Base-by-base conservation (phyloP, 192 early-diverging fungal genomes). In the Podila epigama region DNA sequence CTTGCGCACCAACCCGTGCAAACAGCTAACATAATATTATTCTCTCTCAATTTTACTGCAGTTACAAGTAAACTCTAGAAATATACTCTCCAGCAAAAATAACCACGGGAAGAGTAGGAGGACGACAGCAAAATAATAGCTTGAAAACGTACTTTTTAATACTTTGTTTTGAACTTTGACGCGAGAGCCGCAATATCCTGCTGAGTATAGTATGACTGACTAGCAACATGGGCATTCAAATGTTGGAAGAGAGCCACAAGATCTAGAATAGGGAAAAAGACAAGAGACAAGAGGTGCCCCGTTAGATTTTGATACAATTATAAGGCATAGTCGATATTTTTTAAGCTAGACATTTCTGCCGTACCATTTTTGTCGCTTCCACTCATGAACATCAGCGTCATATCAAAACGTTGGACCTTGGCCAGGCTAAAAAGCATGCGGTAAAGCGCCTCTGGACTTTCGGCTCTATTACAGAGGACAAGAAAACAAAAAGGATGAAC, bases 311-410 rank as follows among this genome's bases (percentile, higher is more conserved):
- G 35, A 16, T 10, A 8, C 33, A 20, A 8, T 18, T 57, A 29
- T 31, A 6, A 34, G 35, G 4, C 16, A 5, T 12, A 28, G 22
- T 34, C 18, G 8, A 27, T 25, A 33, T 18, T 12, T n/a, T 42
- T 42, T 12, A 42, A 16, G 13, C 1, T n/a, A 13, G 55, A 60
- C 28, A 11, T 41, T n/a, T 22, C n/a, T 51, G 6, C 18, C 18
- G 5, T 41, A 72, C 70, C 58, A 40, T 68, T 68, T 58, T 67
- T 75, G 5, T 77, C 73, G 1, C 60, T 55, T 31, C 48, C 58
- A 41, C 60, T 52, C 66, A 68, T 68, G 40, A 77, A 77, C 73
- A 77, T 68, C 28, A 77, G 54, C 5, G 60, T 52, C 66, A 77
- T 68, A 18, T 68, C 60, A 32, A 77, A 63, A 11, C 73, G 65